Percentiles rank a stretch among this genome's conserved stretches.
Conservation (phyloP, 2,329 filamentous ascomycete species). For the Aspergillus sp. region DNA sequence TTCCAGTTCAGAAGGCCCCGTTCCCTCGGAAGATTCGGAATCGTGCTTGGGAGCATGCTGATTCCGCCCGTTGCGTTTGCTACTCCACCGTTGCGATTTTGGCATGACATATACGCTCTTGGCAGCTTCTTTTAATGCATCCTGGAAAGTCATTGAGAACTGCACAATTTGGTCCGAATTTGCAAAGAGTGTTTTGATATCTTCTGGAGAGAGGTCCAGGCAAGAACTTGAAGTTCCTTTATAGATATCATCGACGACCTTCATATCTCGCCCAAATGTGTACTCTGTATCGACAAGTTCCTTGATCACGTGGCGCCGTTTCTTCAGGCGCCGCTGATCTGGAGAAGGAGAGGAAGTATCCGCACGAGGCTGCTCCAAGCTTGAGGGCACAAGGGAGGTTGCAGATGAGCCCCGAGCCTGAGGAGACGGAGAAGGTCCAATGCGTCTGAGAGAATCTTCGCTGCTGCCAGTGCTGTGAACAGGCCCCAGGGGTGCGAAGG, state of each 20-base stretch:
- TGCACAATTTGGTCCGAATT: constrained; percentile 89
- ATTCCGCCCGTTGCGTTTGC: constrained; percentile 54
- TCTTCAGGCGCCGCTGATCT: constrained; percentile 64
- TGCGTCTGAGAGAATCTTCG: constrained; percentile 40
- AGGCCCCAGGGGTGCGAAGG: constrained; percentile 26
- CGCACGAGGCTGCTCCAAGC: constrained; percentile 29
- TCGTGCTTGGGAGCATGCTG: constrained; percentile 39
- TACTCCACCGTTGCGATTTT: constrained; percentile 58
- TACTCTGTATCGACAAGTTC: constrained; percentile 93
- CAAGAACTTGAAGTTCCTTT: constrained; percentile 87
- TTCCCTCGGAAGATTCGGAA: constrained; percentile 30
- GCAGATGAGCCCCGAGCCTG: constrained; percentile 41
- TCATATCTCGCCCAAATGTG: constrained; percentile 92
- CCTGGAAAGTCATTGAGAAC: constrained; percentile 80
- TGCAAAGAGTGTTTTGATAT: constrained; percentile 87
- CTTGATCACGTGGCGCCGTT: constrained; percentile 83
- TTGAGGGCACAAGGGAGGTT: constrained; percentile 42
- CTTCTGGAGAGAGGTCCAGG: constrained; percentile 77
- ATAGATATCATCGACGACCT: constrained; percentile 96
- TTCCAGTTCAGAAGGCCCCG: constrained; percentile 52
- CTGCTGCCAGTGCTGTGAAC: constrained; percentile 39
- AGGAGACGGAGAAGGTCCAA: constrained; percentile 35
- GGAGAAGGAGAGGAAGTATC: constrained; percentile 39
- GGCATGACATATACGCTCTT: constrained; percentile 76
- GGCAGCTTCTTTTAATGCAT: constrained; percentile 78